phyloP scores from a whole-genome alignment of 257 asterid species.

The Gentiana dahurica region DNA sequence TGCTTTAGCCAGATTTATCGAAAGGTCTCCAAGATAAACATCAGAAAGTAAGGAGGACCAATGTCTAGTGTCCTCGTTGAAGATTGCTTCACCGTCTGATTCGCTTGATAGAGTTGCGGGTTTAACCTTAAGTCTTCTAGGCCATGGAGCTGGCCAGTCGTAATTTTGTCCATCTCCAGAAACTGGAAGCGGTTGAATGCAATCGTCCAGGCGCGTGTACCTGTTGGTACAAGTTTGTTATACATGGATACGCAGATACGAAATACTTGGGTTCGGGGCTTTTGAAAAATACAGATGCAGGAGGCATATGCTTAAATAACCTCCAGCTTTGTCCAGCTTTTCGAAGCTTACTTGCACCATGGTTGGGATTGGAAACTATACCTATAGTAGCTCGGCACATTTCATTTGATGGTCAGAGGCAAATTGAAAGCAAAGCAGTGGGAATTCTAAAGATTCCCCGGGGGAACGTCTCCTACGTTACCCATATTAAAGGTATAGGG shows the following conservation, averaged over 20 bases:
- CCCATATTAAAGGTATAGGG: too few species aligned
- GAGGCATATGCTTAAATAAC: too few species aligned
- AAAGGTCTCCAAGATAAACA: conserved; percentile 62
- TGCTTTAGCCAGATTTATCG: conserved; percentile 57
- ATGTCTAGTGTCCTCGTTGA: conserved; percentile 57
- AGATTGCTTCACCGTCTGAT: conserved; percentile 50
- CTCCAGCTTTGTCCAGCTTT: too few species aligned
- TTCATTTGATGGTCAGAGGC: too few species aligned
- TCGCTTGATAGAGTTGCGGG: conserved; percentile 50
- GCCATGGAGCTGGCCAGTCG: conserved; percentile 89
- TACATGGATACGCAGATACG: not conserved
- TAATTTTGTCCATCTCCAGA: conserved; percentile 13
- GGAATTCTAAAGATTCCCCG: too few species aligned
- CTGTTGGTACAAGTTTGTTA: conserved; percentile 29
- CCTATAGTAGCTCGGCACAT: too few species aligned
- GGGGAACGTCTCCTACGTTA: too few species aligned
- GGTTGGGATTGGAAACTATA: too few species aligned
- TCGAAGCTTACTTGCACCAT: too few species aligned
- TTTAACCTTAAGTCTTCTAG: conserved; percentile 54
- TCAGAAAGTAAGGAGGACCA: conserved; percentile 83
- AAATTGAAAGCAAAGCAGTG: too few species aligned
- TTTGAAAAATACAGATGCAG: too few species aligned
- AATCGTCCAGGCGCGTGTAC: conserved; percentile 69
- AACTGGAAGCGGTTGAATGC: conserved; percentile 43
- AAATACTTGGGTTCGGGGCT: too few species aligned